Evolutionary conservation across 768 basidiomycete genomes (phyloP).

Genomic region (Kockovaella imperatae): DNA sequence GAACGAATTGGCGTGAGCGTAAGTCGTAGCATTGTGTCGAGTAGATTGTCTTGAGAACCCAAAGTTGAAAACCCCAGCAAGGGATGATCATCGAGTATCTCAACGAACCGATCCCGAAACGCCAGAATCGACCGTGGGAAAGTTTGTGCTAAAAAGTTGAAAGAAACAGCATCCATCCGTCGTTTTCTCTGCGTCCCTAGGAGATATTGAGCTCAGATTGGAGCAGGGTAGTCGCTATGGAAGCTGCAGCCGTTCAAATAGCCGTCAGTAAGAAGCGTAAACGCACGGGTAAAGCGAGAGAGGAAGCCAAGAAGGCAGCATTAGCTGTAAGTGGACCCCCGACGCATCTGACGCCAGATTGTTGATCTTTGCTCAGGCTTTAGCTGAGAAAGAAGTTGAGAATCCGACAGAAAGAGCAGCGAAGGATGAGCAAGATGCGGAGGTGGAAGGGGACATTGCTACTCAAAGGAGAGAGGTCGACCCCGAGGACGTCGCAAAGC

Average conservation of each 20-base stretch:
- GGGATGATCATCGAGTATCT: too few relatives aligned
- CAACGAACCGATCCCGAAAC: too few relatives aligned
- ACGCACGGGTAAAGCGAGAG: slow-evolving; percentile 40
- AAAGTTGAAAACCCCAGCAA: too few relatives aligned
- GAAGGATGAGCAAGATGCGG: slow-evolving; percentile 1
- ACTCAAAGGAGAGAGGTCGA: neutral
- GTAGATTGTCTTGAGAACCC: too few relatives aligned
- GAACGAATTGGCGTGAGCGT: too few relatives aligned
- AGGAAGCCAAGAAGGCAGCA: slow-evolving; percentile 29
- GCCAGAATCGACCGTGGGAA: too few relatives aligned
- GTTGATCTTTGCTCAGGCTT: neutral
- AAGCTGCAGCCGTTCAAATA: neutral
- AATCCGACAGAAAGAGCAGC: neutral
- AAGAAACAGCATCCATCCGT: neutral
- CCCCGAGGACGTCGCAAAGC: neutral
- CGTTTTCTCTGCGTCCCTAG: too few relatives aligned
- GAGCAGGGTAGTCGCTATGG: neutral
- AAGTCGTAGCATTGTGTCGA: neutral
- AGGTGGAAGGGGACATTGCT: neutral
- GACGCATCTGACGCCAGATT: too few relatives aligned
- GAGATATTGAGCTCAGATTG: too few relatives aligned
- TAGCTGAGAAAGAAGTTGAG: neutral
- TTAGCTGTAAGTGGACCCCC: slow-evolving; percentile 19
- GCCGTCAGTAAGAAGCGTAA: slow-evolving; percentile 32
- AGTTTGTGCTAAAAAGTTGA: neutral